These are phyloP conservation scores for Intubia oerlemansii DNA, from an alignment of 2,329 filamentous ascomycete species.

Conservation along the genomic window DNA sequence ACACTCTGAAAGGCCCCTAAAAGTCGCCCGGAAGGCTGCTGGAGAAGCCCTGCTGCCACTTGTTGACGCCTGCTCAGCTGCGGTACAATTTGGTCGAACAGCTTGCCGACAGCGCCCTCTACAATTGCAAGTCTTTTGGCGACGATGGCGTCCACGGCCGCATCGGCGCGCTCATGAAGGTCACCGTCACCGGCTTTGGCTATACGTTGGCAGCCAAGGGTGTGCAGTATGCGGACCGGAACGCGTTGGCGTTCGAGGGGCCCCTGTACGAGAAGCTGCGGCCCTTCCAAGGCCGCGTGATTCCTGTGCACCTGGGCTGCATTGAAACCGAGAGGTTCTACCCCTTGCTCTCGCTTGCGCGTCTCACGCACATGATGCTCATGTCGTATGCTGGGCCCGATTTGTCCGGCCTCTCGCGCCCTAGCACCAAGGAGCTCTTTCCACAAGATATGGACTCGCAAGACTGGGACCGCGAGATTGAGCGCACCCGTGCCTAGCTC, in stretches of 20 bases:
- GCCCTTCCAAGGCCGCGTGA: background rate
- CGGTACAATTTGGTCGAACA: background rate
- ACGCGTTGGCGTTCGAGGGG: background rate
- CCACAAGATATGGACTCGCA: no score
- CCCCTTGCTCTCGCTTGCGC: background rate
- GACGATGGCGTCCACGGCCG: background rate
- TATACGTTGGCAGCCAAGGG: constrained; percentile 2
- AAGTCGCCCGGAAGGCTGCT: background rate
- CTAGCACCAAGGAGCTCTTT: no score
- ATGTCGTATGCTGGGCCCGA: background rate
- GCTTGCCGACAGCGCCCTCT: background rate
- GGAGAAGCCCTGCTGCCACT: background rate
- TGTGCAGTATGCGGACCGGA: background rate
- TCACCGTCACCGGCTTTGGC: background rate
- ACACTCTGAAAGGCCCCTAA: background rate
- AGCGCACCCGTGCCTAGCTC: background rate
- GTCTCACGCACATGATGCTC: constrained; percentile 2
- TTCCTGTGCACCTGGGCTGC: constrained; percentile 1
- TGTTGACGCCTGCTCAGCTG: background rate
- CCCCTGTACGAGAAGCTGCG: background rate
- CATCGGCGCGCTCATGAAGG: constrained; percentile 1
- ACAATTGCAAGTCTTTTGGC: background rate
- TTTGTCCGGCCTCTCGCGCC: no score
- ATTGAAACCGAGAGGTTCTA: background rate
- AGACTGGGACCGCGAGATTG: background rate